phyloP scores from a whole-genome alignment of 768 basidiomycete species.

The Imleria badia region DNA sequence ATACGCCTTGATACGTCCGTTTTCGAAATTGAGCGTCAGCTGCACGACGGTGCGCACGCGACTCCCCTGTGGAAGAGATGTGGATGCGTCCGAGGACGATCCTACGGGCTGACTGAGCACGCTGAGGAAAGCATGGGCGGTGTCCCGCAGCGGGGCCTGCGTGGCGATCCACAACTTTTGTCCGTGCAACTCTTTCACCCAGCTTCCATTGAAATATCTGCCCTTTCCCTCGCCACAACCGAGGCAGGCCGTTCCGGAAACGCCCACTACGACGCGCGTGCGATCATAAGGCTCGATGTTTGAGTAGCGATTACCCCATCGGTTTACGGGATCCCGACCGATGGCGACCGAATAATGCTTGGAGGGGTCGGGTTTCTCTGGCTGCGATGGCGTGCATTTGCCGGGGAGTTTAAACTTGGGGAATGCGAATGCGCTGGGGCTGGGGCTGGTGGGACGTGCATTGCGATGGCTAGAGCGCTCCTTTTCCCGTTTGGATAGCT shows the following conservation, averaged over 20 bases:
- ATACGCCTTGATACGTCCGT: slow-evolving; percentile 70
- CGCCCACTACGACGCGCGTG: slow-evolving; percentile 62
- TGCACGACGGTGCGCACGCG: slow-evolving; percentile 78
- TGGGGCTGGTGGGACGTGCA: slow-evolving; percentile 7
- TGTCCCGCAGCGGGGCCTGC: slow-evolving; percentile 73
- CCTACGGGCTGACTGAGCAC: slow-evolving; percentile 53
- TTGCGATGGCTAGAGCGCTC: slow-evolving; percentile 33
- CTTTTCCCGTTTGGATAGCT: slow-evolving; percentile 40
- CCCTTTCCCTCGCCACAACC: slow-evolving; percentile 32
- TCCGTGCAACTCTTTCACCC: slow-evolving; percentile 75
- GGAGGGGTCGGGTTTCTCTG: slow-evolving; percentile 19
- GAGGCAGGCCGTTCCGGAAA: slow-evolving; percentile 14
- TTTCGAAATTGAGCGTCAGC: slow-evolving; percentile 72
- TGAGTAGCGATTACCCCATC: slow-evolving; percentile 61
- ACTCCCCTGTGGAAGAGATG: slow-evolving; percentile 31
- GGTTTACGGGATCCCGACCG: slow-evolving; percentile 47
- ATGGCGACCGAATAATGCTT: slow-evolving; percentile 57
- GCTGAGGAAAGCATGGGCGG: slow-evolving; percentile 76
- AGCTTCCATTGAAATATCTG: slow-evolving; percentile 80
- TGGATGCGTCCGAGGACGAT: slow-evolving; percentile 29
- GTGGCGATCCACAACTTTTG: slow-evolving; percentile 83
- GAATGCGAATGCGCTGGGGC: background rate
- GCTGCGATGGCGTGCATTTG: slow-evolving; percentile 8
- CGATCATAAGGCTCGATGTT: slow-evolving; percentile 82
- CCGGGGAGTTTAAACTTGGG: slow-evolving; percentile 2